Evolutionary conservation across 345 rosid species (phyloP), one percentile per base, ranked within the genome.

Genomic region (Microthlaspi erraticum): DNA sequence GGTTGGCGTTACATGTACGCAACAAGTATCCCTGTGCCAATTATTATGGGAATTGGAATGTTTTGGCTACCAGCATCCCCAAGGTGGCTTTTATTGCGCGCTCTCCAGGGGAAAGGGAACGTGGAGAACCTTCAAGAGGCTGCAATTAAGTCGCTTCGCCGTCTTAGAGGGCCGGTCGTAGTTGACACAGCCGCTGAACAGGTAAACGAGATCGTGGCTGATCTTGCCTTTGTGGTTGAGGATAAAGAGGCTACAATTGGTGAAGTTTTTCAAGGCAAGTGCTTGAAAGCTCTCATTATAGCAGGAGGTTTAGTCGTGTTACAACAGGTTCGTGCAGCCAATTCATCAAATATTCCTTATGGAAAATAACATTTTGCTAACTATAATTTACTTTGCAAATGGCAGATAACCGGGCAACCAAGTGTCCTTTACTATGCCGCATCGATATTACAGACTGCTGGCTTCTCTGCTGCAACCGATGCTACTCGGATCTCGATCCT

Each of bases 1-100:
- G 99, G 99, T 61, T 94, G 99, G 99, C 96, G 96, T 72, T 94
- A 88, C 80, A 94, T 94, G 92, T 94, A 86, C 66, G 99, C 78
- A 81, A 90, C 88, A 11, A 86, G 93, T 76, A 60, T 60, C 16
- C 96, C 96, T 74, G 57, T 94, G 73, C 86, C 99, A 59, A 63
- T 89, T 55, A 79, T 91, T 60, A 94, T 91, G 99, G 98, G 88
- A 77, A 80, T 88, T 60, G 99, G 99, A 75, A 88, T 91, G 88
- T 91, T 84, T 88, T 94, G 99, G 89, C 79, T 94, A 43, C 98
- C 98, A 14, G 72, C 88, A 68, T 94, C 99, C 46, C 98, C 99
- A 49, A 88, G 99, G 81, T 94, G 99, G 99, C 80, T 94, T 69
- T 78, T 94, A 44, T 77, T 94, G 53, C 26, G 97, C 18, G 88